A percentile compares a stretch with the other conserved stretches of the same genome.
Conservation (phyloP, 371 early-diverging fungal genomes). For the Umbelopsis sp. region DNA sequence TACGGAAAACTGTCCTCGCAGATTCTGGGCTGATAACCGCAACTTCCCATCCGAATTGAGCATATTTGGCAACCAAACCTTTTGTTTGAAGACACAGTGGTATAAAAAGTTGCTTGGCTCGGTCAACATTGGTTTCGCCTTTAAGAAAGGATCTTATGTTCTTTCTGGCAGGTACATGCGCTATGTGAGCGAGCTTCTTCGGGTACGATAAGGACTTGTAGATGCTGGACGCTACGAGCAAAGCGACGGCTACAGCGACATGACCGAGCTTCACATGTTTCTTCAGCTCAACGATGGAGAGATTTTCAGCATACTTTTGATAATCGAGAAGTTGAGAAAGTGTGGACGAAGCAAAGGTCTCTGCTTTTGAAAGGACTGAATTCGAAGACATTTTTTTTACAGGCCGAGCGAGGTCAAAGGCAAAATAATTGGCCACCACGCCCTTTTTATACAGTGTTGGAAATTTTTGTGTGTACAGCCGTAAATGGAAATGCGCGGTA, state of each 20-base stretch:
- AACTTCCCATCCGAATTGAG: conserved; percentile 10
- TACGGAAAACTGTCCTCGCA: not conserved
- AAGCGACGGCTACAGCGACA: not conserved
- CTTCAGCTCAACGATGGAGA: not conserved
- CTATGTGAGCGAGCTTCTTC: not conserved
- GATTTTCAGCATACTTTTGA: not conserved
- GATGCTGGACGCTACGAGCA: not conserved
- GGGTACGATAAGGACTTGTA: not conserved
- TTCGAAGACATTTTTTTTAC: too few species aligned
- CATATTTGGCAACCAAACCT: not conserved
- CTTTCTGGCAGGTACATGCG: not conserved
- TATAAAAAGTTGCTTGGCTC: not conserved
- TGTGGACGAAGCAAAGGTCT: not conserved
- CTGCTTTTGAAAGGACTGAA: not conserved
- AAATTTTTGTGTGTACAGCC: too few species aligned
- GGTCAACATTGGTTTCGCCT: not conserved
- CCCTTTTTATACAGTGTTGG: too few species aligned
- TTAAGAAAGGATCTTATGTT: not conserved
- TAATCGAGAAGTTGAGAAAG: not conserved
- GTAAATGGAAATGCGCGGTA: too few species aligned
- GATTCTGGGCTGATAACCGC: not conserved
- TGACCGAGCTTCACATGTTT: not conserved
- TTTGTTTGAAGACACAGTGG: not conserved
- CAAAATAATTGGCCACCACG: too few species aligned
- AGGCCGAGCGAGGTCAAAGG: too few species aligned